Base-by-base conservation (phyloP, 2,329 filamentous ascomycete species). In the Tolypocladium cylindrosporum region DNA sequence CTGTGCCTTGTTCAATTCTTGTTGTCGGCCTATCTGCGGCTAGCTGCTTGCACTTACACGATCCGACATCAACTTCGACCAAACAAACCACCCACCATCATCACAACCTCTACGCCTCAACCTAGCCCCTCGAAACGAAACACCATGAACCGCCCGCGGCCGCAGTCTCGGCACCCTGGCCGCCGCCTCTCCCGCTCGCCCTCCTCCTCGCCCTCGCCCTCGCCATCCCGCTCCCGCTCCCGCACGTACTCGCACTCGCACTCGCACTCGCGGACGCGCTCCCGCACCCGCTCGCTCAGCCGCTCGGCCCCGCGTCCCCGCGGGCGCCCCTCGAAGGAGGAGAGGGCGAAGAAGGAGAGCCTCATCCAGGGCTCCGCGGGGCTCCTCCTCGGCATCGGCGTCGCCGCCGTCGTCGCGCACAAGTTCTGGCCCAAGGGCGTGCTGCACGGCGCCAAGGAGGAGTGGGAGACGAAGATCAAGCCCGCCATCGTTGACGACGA, bases 351-450 rank as follows among this genome's bases (percentile, higher is more conserved):
- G 50, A 59, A 63, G 21, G 63, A 66, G 36, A 62, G 62, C 45
- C 63, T 69, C 34, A 62, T 72, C 60, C 71, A 72, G 59, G 68
- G 65, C 19, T 67, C 71, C 0, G 66, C 69, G 16, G 61, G 68
- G 13, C 62, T 73, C 31, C 60, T 74, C 37, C 71, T 71, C 11
- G 68, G 69, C 37, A 67, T 74, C 19, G 71, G 71, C 39, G 65
- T 73, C 39, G 70, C 70, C 31, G 66, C 70, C 13, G 62, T 73
- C 48, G 61, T 71, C 42, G 68, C 70, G 43, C 69, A 69, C 61
- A 71, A 69, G 57, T 62, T 71, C 61, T 74, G 71, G 71, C 69
- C 69, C 37, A 71, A 71, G 60, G 65, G 65, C 7, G 60, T 65
- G 48, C 40, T 66, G 24, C 62, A 69, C 56, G 66, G 66, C 14